Evolutionary conservation across 257 asterid genomes (phyloP), one percentile per base, ranked within the genome.

Genomic region (Nicotiana paniculata): DNA sequence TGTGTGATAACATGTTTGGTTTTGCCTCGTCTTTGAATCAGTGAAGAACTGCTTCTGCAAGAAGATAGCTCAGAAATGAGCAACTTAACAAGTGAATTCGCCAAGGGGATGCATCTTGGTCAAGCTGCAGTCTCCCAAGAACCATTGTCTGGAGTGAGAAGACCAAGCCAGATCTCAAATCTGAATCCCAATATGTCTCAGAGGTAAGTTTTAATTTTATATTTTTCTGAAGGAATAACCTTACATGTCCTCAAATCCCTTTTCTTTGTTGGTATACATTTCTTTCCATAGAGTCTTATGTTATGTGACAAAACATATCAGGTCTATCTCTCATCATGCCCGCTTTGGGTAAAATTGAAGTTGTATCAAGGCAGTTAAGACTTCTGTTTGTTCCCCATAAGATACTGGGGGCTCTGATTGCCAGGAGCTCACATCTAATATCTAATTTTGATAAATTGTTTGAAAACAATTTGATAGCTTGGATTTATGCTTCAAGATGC

Each of bases 41-140:
- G 99, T 84, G 99, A 94, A 85, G 99, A 96, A 88, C 90, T 88
- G 84, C 91, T 96, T 85, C 78, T 96, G 89, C 97, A 96, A 96
- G 98, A 94, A 89, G 97, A 96, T 82, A 86, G 81, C 88, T 88
- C 93, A 55, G 98, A 96, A 66, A 65, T 81, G 84, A 91, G 89
- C 87, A 88, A 80, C 90, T 81, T 94, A 88, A 46, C 92, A 46
- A 88, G 85, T 84, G 98, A 94, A 81, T 93, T 95, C 83, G 84
- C 81, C 85, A 90, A 85, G 87, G 93, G 91, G 84, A 83, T 93
- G 93, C 90, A 85, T 85, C 90, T 96, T 84, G 91, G 88, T 85
- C 90, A 90, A 67, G 86, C 90, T 86, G 77, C 81, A 53, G 87
- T 81, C 72, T 79, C 88, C 67, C 70, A 83, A 55, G 98, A 94